A percentile compares a stretch with the other conserved stretches of the same genome.
phyloP scores from a whole-genome alignment of 257 asterid species.

The Craterostigma plantagineum region DNA sequence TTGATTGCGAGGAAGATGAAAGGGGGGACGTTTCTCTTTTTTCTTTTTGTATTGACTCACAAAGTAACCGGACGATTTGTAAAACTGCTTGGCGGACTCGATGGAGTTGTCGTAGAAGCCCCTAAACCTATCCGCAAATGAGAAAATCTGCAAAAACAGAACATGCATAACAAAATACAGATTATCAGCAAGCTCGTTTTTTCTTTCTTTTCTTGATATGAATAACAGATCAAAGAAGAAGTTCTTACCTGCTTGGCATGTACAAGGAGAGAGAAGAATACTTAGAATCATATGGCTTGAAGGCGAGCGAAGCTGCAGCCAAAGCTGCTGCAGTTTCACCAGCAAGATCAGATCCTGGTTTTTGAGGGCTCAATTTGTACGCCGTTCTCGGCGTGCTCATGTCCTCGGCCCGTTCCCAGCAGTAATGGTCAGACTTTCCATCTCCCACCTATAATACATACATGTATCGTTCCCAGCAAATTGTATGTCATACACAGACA shows the following conservation, averaged over 20 bases:
- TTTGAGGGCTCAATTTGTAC: conserved; percentile 56
- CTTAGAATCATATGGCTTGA: conserved; percentile 50
- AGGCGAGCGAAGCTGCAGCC: conserved; percentile 80
- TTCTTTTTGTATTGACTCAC: conserved; percentile 29
- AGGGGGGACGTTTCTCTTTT: too few relatives aligned
- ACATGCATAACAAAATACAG: too few relatives aligned
- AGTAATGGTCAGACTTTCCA: conserved; percentile 72
- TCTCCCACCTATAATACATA: conserved; percentile 86
- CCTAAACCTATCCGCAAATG: conserved; percentile 55
- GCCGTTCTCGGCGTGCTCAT: conserved; percentile 76
- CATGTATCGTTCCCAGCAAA: too few relatives aligned
- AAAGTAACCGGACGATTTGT: conserved; percentile 45
- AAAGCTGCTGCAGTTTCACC: conserved; percentile 83
- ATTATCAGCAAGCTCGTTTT: too few relatives aligned
- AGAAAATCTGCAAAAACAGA: conserved; percentile 59
- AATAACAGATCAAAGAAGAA: too few relatives aligned
- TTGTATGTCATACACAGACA: too few relatives aligned
- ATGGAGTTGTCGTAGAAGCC: conserved; percentile 49
- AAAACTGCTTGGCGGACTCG: conserved; percentile 34
- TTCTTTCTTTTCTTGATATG: too few relatives aligned
- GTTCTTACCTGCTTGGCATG: conserved; percentile 58
- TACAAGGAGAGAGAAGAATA: conserved; percentile 45
- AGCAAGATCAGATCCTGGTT: conserved; percentile 89
- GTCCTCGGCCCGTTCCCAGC: conserved; percentile 92
- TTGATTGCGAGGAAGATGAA: too few relatives aligned